These are phyloP conservation scores for Polymyxa betae DNA, from an alignment of 208 protist genomes.

Conservation along the genomic window DNA sequence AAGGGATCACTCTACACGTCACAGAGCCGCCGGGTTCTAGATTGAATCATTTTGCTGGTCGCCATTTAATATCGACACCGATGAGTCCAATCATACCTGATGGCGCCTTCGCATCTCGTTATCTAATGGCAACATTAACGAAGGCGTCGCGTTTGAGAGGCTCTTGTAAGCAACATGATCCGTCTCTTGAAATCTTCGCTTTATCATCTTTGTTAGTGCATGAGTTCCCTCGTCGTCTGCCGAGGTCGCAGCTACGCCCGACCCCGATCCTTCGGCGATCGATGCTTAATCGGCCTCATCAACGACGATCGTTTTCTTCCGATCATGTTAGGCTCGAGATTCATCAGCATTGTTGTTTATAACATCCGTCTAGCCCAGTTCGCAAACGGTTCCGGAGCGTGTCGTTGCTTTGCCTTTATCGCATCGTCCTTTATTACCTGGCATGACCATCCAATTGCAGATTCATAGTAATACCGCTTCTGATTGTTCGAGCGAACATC, in stretches of 20 bases:
- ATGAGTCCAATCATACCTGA: no score
- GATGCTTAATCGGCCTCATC: background rate
- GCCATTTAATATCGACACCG: no score
- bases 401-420: conserved; percentile 23
- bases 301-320: background rate
- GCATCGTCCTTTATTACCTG: conserved; percentile 17
- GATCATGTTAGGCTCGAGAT: background rate
- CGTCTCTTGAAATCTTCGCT: no score
- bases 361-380: background rate
- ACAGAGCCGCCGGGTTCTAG: no score
- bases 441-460: background rate
- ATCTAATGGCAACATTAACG: no score
- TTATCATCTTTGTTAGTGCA: no score
- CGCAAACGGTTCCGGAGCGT: background rate
- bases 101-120: no score
- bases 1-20: no score
- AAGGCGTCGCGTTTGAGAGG: no score
- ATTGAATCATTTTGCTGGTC: no score
- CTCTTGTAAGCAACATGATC: no score
- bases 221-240: conserved; percentile 10
- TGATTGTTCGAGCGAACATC: background rate
- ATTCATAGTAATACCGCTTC: background rate
- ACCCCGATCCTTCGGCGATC: conserved; percentile 6
- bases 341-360: background rate
- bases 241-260: conserved; percentile 13